Evolutionary conservation across 805 yeast species (phyloP).

Genomic region (Ogataea polymorpha): DNA sequence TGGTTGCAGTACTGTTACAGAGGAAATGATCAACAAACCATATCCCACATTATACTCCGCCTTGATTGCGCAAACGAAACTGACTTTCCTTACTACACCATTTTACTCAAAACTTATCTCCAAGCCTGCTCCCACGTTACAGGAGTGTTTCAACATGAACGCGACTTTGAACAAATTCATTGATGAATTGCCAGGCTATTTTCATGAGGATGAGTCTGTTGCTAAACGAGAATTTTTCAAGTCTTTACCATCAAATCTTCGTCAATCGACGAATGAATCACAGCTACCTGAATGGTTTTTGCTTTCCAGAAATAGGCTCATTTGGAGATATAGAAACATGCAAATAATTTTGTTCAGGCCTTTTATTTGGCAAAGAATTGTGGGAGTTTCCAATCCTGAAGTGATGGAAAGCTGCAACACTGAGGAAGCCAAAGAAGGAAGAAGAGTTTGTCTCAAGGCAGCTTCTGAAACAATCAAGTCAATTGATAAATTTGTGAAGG

Average conservation of each 20-base stretch:
- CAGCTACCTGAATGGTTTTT: constrained; percentile 50
- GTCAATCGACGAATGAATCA: constrained; percentile 15
- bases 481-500: constrained; percentile 38
- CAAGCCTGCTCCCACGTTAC: constrained; percentile 45
- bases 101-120: constrained; percentile 47
- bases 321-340: constrained; percentile 58
- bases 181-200: constrained; percentile 43
- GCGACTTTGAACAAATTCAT: constrained; percentile 40
- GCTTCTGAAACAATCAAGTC: constrained; percentile 53
- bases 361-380: constrained; percentile 51
- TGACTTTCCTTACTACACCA: constrained; percentile 45
- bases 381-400: constrained; percentile 36
- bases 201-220: constrained; percentile 39
- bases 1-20: constrained; percentile 13
- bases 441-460: constrained; percentile 46
- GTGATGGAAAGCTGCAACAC: constrained; percentile 33
- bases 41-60: constrained; percentile 60
- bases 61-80: constrained; percentile 50
- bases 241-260: constrained; percentile 20
- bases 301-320: constrained; percentile 48
- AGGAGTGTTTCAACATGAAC: constrained; percentile 50
- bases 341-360: constrained; percentile 55
- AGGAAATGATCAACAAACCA: constrained; percentile 25
- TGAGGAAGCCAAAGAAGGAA: constrained; percentile 47
- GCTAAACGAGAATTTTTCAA: constrained; percentile 26